Evolutionary conservation across 306 rosid genomes (phyloP), one percentile per base, ranked within the genome.

Genomic region (Leucaena leucocephala): DNA sequence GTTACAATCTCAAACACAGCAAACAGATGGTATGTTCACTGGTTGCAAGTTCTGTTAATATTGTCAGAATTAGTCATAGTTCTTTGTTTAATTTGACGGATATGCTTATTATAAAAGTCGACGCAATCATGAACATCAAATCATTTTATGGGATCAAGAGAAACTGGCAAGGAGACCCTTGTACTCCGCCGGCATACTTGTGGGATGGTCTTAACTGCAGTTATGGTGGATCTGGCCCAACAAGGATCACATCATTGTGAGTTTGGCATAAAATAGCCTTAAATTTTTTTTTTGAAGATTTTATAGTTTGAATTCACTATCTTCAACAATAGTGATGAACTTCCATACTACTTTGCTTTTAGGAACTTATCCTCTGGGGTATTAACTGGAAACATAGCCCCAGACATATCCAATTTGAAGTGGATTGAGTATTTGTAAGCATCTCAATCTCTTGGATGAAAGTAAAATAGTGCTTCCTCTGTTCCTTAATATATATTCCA

Each of bases 121-220:
- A 79, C 55, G 84, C 77, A 55, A 82, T 85, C 76, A 44, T 40
- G 49, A 78, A 48, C 63, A 57, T 85, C 11, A 82, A 79, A 74
- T 82, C 79, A 82, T 10, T 8, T 10, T 82, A 85, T 78, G 82
- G 73, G 44, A 85, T 85, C 68, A 78, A 82, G 82, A 82, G 86
- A 76, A 85, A 85, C 63, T 85, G 86, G 88, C 79, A 82, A 49
- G 88, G 82, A 71, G 88, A 85, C 68, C 88, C 86, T 70, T 85
- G 88, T 78, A 34, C 39, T 48, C 84, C 84, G 57, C 7, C 3
- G 38, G 16, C 48, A 19, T 75, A 75, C 74, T 54, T 76, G 70
- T 85, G 88, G 88, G 76, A 85, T 4, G 88, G 88, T 75, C 16
- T 85, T 64, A 75, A 82, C 68, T 85, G 88, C 79, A 82, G 84